Evolutionary conservation across 2,329 filamentous ascomycete species (phyloP).

Genomic region (Fusarium sp.): DNA sequence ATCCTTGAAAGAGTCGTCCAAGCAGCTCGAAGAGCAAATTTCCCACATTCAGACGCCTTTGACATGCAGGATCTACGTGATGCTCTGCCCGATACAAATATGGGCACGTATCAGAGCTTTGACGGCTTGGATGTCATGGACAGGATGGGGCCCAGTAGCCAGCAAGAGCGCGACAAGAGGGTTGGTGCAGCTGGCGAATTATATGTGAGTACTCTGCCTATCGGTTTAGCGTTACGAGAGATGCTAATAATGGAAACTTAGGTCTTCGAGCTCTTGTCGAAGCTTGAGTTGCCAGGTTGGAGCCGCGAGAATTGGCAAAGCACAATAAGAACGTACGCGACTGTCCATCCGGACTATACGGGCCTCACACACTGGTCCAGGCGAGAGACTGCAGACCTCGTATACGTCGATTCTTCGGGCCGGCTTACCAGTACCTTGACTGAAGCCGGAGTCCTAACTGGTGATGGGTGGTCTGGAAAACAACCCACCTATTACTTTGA

Average conservation of each 20-base stretch:
- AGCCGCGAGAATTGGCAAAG: conserved; percentile 31
- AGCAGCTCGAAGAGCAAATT: conserved; percentile 19
- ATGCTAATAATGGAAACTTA: neutral
- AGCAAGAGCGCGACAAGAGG: conserved; percentile 41
- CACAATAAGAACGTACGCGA: conserved; percentile 20
- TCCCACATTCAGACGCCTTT: conserved; percentile 23
- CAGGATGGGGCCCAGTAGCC: conserved; percentile 29
- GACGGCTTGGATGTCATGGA: conserved; percentile 29
- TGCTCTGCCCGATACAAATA: neutral
- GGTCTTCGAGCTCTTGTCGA: conserved; percentile 37
- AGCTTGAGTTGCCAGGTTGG: conserved; percentile 25
- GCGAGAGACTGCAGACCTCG: conserved; percentile 29
- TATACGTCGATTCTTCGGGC: conserved; percentile 25
- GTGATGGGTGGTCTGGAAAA: conserved; percentile 28
- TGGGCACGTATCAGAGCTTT: conserved; percentile 13
- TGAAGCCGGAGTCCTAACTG: conserved; percentile 15
- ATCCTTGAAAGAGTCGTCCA: conserved; percentile 21
- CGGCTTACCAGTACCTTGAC: conserved; percentile 24
- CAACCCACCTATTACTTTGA: conserved; percentile 60
- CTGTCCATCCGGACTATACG: conserved; percentile 18
- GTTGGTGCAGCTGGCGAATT: conserved; percentile 44
- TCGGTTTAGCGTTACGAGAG: neutral
- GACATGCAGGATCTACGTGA: conserved; percentile 20
- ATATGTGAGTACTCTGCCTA: conserved; percentile 27
- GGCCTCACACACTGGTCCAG: conserved; percentile 8